Evolutionary conservation across 2,329 filamentous ascomycete genomes (phyloP).

Genomic region (Arachnopeziza araneosa): DNA sequence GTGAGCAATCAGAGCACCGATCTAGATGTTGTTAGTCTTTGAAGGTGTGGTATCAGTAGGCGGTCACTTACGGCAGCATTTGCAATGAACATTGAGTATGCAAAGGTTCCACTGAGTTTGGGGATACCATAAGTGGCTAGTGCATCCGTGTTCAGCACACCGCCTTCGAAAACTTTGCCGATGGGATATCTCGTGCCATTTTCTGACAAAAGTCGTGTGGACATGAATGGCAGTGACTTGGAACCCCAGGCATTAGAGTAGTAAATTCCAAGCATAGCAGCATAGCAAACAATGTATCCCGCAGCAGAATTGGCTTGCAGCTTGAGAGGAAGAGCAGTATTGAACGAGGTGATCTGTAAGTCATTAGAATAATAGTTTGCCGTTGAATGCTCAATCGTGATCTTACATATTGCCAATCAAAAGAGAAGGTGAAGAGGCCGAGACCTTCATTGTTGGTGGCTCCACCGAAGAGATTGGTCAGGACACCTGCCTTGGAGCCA

Average conservation of each 20-base stretch:
- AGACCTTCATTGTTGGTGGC: slow-evolving; percentile 40
- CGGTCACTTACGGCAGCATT: slow-evolving; percentile 47
- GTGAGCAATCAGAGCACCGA: slow-evolving; percentile 49
- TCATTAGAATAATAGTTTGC: background rate
- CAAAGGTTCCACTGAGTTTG: slow-evolving; percentile 43
- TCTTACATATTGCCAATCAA: slow-evolving; percentile 40
- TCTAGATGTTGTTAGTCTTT: slow-evolving; percentile 31
- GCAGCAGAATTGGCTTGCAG: slow-evolving; percentile 42
- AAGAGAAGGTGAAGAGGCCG: slow-evolving; percentile 36
- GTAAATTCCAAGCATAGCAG: slow-evolving; percentile 42
- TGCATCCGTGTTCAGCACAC: slow-evolving; percentile 38
- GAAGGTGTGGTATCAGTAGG: background rate
- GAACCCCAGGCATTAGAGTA: slow-evolving; percentile 39
- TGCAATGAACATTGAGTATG: slow-evolving; percentile 49
- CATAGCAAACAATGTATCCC: slow-evolving; percentile 44
- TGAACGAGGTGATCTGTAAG: slow-evolving; percentile 46
- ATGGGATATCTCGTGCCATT: slow-evolving; percentile 39
- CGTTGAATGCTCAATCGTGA: too few species aligned
- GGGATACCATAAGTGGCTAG: slow-evolving; percentile 42
- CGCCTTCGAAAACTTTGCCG: slow-evolving; percentile 34
- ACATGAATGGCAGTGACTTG: slow-evolving; percentile 38
- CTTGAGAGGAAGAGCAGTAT: slow-evolving; percentile 47
- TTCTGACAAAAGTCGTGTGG: slow-evolving; percentile 36
- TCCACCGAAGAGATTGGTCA: slow-evolving; percentile 40
- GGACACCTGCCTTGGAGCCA: slow-evolving; percentile 38